Evolutionary conservation across 2,329 filamentous ascomycete genomes (phyloP).

Genomic region (Pestalotiopsis sp.): DNA sequence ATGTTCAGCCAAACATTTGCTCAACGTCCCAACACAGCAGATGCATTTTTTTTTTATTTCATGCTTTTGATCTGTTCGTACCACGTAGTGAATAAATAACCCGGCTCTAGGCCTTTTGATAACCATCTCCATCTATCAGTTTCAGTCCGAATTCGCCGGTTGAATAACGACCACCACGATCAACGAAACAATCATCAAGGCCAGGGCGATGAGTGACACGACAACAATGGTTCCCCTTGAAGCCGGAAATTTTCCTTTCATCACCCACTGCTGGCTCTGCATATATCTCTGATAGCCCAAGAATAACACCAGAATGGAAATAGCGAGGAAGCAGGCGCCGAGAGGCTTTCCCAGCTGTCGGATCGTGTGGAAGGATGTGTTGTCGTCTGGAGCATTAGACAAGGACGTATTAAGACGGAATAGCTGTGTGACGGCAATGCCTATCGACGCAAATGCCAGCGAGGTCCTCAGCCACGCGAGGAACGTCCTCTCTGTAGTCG

Average conservation of each 20-base stretch:
- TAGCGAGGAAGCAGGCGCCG: constrained; percentile 75
- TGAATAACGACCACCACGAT: constrained; percentile 63
- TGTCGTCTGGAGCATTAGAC: constrained; percentile 34
- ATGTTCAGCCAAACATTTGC: not conserved
- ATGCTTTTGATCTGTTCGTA: not conserved
- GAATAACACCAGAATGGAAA: constrained; percentile 74
- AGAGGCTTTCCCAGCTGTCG: constrained; percentile 72
- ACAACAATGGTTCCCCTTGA: constrained; percentile 75
- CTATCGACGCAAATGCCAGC: constrained; percentile 79
- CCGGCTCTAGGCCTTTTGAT: not conserved
- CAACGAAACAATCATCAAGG: constrained; percentile 63
- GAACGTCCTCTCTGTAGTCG: constrained; percentile 72
- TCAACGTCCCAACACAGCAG: not conserved
- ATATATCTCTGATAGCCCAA: constrained; percentile 81
- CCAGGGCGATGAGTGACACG: constrained; percentile 66
- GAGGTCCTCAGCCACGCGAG: constrained; percentile 85
- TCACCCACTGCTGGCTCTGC: constrained; percentile 77
- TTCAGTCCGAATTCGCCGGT: constrained; percentile 21
- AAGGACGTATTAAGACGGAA: constrained; percentile 79
- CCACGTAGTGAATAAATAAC: not conserved
- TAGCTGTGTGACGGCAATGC: constrained; percentile 81
- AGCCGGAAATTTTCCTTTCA: constrained; percentile 78
- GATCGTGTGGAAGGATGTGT: constrained; percentile 46
- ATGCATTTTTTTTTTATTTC: not conserved
- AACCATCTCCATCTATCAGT: not conserved